These are phyloP conservation scores for Fusarium staphyleae DNA, from an alignment of 2,329 filamentous ascomycete species.

Conservation along the genomic window DNA sequence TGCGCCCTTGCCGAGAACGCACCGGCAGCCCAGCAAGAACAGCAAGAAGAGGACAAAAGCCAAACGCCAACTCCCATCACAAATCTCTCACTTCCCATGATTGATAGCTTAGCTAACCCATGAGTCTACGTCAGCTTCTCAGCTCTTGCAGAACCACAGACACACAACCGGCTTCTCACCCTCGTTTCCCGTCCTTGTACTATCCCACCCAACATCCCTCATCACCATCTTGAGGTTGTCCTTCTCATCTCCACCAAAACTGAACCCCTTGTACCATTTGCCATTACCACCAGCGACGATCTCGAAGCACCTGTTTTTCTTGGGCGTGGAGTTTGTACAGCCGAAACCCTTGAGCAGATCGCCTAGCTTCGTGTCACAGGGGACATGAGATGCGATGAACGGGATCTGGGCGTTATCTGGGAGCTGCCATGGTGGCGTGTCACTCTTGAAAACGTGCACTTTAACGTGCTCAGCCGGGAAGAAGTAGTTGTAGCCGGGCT, in stretches of 20 bases:
- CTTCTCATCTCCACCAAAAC: constrained; percentile 58
- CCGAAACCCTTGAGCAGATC: constrained; percentile 67
- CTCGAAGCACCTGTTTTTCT: constrained; percentile 66
- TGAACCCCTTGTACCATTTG: constrained; percentile 64
- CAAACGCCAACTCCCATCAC: not conserved
- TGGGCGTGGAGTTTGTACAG: constrained; percentile 56
- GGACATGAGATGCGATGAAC: constrained; percentile 61
- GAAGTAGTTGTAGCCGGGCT: constrained; percentile 70
- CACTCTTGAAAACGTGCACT: constrained; percentile 63
- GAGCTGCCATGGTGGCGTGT: constrained; percentile 61
- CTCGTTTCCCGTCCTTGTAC: constrained; percentile 54
- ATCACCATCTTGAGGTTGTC: constrained; percentile 58
- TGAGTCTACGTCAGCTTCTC: constrained; percentile 10
- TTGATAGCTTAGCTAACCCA: too few species aligned
- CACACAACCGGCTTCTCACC: constrained; percentile 64
- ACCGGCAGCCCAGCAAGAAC: not conserved
- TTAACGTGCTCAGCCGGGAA: constrained; percentile 66
- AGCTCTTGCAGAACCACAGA: constrained; percentile 65
- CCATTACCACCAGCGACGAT: constrained; percentile 62
- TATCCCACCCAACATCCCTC: constrained; percentile 66
- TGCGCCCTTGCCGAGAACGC: not conserved
- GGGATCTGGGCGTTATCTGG: constrained; percentile 51
- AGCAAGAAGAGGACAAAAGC: not conserved
- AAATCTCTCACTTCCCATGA: not conserved
- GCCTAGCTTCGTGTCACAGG: constrained; percentile 58